These are phyloP conservation scores for Sporothrix mexicana DNA, from an alignment of 2,329 filamentous ascomycete species.

Conservation along the genomic window DNA sequence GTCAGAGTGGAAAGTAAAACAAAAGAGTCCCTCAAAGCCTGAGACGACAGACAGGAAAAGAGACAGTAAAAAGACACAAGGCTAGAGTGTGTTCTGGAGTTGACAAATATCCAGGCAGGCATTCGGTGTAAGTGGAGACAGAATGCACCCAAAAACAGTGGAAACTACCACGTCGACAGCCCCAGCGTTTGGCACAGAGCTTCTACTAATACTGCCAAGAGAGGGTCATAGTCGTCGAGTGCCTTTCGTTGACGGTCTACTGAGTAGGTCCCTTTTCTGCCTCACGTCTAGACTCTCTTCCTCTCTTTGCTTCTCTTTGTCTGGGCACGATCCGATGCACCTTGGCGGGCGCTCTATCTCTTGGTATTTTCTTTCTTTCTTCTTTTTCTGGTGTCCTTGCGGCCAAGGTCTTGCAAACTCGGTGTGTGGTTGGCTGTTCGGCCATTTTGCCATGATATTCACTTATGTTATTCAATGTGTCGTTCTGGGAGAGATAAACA, in stretches of 20 bases:
- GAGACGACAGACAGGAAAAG: not conserved
- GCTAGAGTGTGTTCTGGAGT: not conserved
- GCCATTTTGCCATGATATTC: no score
- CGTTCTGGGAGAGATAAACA: no score
- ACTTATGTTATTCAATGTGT: no score
- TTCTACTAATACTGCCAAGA: constrained; percentile 11
- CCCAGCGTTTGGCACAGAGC: not conserved
- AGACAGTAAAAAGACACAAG: not conserved
- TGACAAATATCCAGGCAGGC: constrained; percentile 14
- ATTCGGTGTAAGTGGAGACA: not conserved
- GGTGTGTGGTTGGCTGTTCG: no score
- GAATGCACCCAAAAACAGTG: no score
- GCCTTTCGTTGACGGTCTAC: no score
- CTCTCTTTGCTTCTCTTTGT: not conserved
- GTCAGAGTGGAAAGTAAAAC: no score
- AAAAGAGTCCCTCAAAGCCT: not conserved
- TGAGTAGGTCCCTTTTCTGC: no score
- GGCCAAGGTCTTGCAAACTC: no score
- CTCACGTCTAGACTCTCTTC: no score
- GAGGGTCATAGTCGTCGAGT: not conserved
- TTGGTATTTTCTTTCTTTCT: not conserved
- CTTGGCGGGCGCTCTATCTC: not conserved
- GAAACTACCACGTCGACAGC: no score
- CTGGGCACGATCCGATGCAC: not conserved
- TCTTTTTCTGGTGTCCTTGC: not conserved